Conservation (phyloP, 768 basidiomycete genomes). For the Fibroporia radiculosa region DNA sequence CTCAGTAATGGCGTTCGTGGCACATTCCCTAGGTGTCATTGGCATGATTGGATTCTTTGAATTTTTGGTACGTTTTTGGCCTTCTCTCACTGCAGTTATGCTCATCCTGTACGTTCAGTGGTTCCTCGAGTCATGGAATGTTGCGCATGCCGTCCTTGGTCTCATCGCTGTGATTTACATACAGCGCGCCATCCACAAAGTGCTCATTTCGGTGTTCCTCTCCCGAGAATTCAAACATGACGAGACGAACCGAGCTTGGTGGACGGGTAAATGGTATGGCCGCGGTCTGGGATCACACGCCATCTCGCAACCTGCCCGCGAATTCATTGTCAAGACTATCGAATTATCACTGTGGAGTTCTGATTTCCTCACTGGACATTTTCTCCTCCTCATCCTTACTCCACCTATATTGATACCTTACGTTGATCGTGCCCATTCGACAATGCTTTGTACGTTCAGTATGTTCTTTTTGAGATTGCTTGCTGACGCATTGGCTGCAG, state of each 20-base stretch:
- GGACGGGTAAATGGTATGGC: constrained; percentile 98
- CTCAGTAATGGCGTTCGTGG: constrained; percentile 84
- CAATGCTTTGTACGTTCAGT: constrained; percentile 70
- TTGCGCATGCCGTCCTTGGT: constrained; percentile 88
- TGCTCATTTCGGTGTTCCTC: constrained; percentile 88
- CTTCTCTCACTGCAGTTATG: background rate
- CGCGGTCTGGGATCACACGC: constrained; percentile 85
- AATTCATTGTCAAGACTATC: constrained; percentile 96
- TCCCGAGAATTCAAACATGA: constrained; percentile 99
- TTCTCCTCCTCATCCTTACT: constrained; percentile 86
- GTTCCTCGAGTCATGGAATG: constrained; percentile 91
- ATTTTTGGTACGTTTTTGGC: constrained; percentile 62
- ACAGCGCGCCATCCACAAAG: constrained; percentile 89
- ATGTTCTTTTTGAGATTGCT: constrained; percentile 1
- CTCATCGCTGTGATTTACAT: constrained; percentile 87
- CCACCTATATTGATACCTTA: constrained; percentile 87
- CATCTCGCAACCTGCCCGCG: constrained; percentile 96
- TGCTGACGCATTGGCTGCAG: constrained; percentile 31
- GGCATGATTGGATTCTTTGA: constrained; percentile 95
- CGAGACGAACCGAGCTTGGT: constrained; percentile 98
- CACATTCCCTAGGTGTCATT: constrained; percentile 72
- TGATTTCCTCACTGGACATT: constrained; percentile 81
- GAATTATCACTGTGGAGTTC: constrained; percentile 94
- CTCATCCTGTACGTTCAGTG: constrained; percentile 46
- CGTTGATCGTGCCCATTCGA: constrained; percentile 87